phyloP scores from a whole-genome alignment of 495 filamentous ascomycete species.

The Xylaria castorea region DNA sequence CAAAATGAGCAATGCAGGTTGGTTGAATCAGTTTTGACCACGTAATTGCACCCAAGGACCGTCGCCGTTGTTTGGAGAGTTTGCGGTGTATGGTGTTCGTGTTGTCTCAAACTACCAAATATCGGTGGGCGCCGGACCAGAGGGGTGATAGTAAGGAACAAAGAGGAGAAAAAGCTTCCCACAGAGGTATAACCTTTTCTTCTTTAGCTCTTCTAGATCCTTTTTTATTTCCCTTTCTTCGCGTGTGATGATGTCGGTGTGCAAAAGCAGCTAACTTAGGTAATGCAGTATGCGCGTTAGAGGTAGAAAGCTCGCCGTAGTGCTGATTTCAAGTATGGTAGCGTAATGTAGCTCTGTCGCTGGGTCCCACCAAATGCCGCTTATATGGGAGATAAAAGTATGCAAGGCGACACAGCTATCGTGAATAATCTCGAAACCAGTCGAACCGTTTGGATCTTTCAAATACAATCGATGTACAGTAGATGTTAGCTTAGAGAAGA shows the following conservation, averaged over 20 bases:
- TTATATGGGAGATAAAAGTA: neutral
- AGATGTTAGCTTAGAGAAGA: neutral
- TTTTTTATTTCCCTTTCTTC: neutral
- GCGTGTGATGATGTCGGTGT: constrained; percentile 18
- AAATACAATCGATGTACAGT: neutral
- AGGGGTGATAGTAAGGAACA: neutral
- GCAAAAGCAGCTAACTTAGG: constrained; percentile 15
- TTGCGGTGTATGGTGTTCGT: neutral
- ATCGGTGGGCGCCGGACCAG: neutral
- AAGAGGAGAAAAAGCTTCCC: neutral
- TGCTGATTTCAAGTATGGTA: neutral
- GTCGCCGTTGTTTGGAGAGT: neutral
- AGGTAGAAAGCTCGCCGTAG: neutral
- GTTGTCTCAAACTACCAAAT: neutral
- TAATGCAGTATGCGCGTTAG: neutral
- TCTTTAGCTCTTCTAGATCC: constrained; percentile 3
- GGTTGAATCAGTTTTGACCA: constrained; percentile 6
- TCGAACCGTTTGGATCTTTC: neutral
- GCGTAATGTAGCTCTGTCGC: neutral
- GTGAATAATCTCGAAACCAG: neutral
- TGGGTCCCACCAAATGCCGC: neutral
- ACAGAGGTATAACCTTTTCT: neutral
- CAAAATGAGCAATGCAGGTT: neutral
- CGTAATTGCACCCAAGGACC: neutral
- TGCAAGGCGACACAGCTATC: constrained; percentile 1